Base-by-base conservation (phyloP, 306 rosid genomes). In the Prunus armeniaca region DNA sequence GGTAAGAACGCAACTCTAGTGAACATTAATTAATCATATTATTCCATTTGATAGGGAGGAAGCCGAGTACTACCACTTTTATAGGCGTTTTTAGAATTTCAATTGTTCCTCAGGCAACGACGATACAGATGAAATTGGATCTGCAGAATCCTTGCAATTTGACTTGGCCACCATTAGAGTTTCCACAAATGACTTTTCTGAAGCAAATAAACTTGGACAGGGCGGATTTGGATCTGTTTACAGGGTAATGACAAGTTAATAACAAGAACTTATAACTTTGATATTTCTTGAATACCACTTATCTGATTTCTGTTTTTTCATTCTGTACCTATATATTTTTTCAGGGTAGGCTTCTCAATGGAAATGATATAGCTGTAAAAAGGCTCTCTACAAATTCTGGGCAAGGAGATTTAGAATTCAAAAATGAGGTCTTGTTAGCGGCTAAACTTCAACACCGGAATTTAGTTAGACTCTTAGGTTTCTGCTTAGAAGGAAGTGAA, bases 161-260 rank as follows among this genome's bases (percentile, higher is more conserved):
- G 25, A 69, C 43, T 47, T 69, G 49, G 41, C 1, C 73, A 69
- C 73, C 8, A 49, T 69, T 18, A 69, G 45, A 19, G 60, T 69
- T 69, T 58, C 73, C n/a, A 49, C 46, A 69, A 10, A 69, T 27
- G 73, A 50, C 20, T 69, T 69, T 50, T 49, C 46, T 69, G 60
- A 69, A 50, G 73, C 57, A 49, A 69, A 69, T 27, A 69, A 69
- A 50, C 61, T 27, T 19, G 73, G 61, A 49, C 24, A 49, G 2
- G 61, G 73, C 5, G 18, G 61, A 25, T 69, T 69, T 49, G 73
- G 73, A 25, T 50, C 46, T 69, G 72, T 67, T 69, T 69, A 69
- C 2, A 50, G 6, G 73, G 61, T 67, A 67, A 10, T n/a, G 27
- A 65, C 1, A 34, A 1, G 41, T 34, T 34, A 34, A 30, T 30